Percentiles rank a stretch among this genome's conserved stretches.
Evolutionary conservation across 257 asterid genomes (phyloP).

Genomic region (Petunia secreta): DNA sequence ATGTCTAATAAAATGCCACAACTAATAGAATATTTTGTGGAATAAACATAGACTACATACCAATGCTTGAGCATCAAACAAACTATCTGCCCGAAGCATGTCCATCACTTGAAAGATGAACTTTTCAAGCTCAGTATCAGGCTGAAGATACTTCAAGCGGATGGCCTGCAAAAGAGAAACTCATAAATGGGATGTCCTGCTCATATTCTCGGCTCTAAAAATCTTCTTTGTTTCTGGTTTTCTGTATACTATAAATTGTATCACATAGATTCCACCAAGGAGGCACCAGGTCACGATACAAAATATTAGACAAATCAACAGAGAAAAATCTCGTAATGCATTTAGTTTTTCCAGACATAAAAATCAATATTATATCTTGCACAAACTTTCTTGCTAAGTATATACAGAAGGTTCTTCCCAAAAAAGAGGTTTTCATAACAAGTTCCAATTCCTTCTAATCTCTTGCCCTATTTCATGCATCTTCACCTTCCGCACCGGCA

Average conservation of each 20-base stretch:
- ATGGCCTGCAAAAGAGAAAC: constrained; percentile 66
- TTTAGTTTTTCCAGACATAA: constrained; percentile 8
- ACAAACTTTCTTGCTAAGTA: neutral
- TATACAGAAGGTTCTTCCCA: no score
- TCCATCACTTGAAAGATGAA: constrained; percentile 72
- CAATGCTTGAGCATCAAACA: constrained; percentile 91
- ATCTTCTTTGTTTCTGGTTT: neutral
- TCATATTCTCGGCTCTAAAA: neutral
- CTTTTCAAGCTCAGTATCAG: constrained; percentile 88
- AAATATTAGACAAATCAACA: constrained; percentile 11
- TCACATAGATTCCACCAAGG: constrained; percentile 4
- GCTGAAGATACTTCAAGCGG: constrained; percentile 78
- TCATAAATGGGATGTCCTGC: constrained; percentile 17
- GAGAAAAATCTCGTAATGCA: neutral
- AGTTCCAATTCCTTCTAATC: no score
- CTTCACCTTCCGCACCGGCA: no score
- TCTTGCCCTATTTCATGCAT: no score
- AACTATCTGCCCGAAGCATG: constrained; percentile 77
- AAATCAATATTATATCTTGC: neutral
- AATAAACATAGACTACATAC: constrained; percentile 44
- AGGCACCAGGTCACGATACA: neutral
- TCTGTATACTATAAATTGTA: constrained; percentile 9
- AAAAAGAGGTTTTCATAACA: no score
- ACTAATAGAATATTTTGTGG: constrained; percentile 18
- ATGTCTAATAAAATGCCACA: constrained; percentile 10